Conservation (phyloP, 2,329 filamentous ascomycete species). For the Ophiostoma sp. region DNA sequence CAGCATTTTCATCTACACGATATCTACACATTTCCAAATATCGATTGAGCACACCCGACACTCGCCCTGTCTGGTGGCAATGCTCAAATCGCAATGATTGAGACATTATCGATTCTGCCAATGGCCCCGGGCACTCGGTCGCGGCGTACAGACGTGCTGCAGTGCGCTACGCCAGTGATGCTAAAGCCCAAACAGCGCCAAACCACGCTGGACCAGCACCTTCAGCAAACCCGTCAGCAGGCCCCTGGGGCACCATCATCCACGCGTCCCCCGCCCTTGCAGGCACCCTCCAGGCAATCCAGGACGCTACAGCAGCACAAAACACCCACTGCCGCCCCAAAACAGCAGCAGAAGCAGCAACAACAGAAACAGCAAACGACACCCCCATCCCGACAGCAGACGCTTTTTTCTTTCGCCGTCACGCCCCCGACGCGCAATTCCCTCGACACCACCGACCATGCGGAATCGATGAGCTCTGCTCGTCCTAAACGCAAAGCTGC, state of each 20-base stretch:
- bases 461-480: conserved; percentile 22
- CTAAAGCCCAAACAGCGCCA: conserved; percentile 26
- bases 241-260: conserved; percentile 7
- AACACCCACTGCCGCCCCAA: neutral
- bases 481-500: conserved; percentile 26
- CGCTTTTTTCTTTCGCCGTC: conserved; percentile 21
- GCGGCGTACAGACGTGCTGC: conserved; percentile 27
- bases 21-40: neutral
- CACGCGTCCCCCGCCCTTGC: conserved; percentile 20
- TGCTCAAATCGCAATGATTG: conserved; percentile 27
- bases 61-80: neutral
- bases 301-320: conserved; percentile 8
- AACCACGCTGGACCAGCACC: conserved; percentile 25
- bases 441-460: conserved; percentile 26
- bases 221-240: conserved; percentile 6
- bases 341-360: conserved; percentile 1
- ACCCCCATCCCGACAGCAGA: conserved; percentile 15
- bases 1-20: neutral
- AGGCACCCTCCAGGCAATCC: conserved; percentile 7
- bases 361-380: conserved; percentile 5
- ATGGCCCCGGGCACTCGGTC: conserved; percentile 30
- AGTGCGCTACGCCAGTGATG: conserved; percentile 24
- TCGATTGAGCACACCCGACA: neutral
- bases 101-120: conserved; percentile 26
- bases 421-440: conserved; percentile 24